Evolutionary conservation across 2,329 filamentous ascomycete genomes (phyloP), one percentile per base, ranked within the genome.

Genomic region (Didymella keratinophila): DNA sequence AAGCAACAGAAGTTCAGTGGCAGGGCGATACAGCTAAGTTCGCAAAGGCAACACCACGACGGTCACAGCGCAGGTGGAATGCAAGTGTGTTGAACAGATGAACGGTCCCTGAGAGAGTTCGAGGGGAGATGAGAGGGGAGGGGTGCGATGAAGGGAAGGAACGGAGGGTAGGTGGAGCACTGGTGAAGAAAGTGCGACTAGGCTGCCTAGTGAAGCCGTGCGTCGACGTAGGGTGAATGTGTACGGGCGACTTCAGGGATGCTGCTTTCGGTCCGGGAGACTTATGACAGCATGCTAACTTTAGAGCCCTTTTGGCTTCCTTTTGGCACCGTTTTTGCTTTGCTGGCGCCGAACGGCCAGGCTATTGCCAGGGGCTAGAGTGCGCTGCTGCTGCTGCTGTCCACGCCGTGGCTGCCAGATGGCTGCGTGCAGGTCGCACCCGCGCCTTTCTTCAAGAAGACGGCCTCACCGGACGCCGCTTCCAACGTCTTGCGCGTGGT

Each of bases 251-350:
- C 16, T 63, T 61, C 70, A 73, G 69, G 70, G 70, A 73, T 73
- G 56, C 45, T 62, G 61, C 44, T 63, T 62, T 56, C 61, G 63
- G 56, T 45, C 59, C 47, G 48, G 62, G 49, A 61, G 61, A 55
- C 58, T 61, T 63, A 74, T 71, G 73, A 74, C 70, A 68, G 60
- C 70, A 74, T 71, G 62, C 71, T 73, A 73, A 67, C 70, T 53
- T 57, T 59, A 53, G 61, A 61, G 44, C 34, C 51, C 20, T 54
- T 36, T 49, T 55, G 39, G 39, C 25, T 52, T 25, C 51, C 27
- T 54, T 36, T 49, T 55, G 39, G 39, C 28, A 51, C 59, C 56
- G 60, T 62, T 59, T 62, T 53, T 65, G 62, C 62, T 62, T 58
- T 61, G 58, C 59, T 59, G 63, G 64, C 56, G 45, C 37, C 42